A percentile compares a stretch with the other conserved stretches of the same genome.
phyloP scores from a whole-genome alignment of 768 basidiomycete species.

The Lactarius tabidus region DNA sequence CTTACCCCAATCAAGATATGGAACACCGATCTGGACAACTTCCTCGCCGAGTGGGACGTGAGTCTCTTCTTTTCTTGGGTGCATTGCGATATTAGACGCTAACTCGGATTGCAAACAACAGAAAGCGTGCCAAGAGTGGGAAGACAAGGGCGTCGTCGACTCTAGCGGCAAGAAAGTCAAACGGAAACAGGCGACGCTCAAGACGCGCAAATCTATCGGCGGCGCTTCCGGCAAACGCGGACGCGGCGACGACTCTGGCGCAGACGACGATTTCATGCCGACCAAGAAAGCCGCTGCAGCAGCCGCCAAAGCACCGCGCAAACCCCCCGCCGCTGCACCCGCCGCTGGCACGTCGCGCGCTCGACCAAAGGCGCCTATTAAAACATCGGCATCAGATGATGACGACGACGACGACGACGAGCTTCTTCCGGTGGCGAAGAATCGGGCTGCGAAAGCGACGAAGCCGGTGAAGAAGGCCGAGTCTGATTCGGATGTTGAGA shows the following conservation, averaged over 20 bases:
- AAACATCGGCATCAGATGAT: constrained; percentile 22
- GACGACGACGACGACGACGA: constrained; percentile 15
- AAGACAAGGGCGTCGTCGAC: constrained; percentile 43
- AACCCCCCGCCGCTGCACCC: constrained; percentile 27
- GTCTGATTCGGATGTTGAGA: constrained; percentile 31
- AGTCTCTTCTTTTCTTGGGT: constrained; percentile 29
- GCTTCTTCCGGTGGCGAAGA: constrained; percentile 23
- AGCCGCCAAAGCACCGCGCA: constrained; percentile 35
- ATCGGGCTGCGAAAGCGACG: constrained; percentile 25
- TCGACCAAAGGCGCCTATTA: constrained; percentile 37
- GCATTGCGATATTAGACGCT: not conserved
- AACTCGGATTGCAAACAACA: constrained; percentile 26
- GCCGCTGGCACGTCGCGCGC: constrained; percentile 30
- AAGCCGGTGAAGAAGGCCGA: constrained; percentile 29
- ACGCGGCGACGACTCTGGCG: constrained; percentile 35
- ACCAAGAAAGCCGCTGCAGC: constrained; percentile 39
- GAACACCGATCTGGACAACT: constrained; percentile 83
- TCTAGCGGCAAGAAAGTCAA: constrained; percentile 51
- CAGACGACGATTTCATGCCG: constrained; percentile 56
- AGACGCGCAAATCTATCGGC: constrained; percentile 48
- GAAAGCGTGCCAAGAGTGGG: constrained; percentile 43
- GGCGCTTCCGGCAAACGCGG: constrained; percentile 35
- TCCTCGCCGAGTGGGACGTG: constrained; percentile 84
- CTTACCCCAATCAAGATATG: constrained; percentile 80
- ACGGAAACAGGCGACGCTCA: constrained; percentile 53